Conservation (phyloP, 192 early-diverging fungal species). For the Backusella parvicylindrica region DNA sequence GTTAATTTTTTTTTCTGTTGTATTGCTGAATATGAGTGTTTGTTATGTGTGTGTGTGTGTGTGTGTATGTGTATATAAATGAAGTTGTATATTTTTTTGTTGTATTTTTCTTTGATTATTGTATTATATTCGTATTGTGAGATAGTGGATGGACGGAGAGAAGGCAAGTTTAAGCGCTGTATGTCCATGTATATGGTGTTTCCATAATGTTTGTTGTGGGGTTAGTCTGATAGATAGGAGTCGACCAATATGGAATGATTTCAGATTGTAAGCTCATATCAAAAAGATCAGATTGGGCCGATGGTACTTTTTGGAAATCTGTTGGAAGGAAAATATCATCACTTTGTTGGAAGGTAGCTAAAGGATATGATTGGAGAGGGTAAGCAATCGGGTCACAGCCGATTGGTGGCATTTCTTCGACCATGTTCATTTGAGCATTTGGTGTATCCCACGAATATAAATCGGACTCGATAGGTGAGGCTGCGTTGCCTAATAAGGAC, state of each 20-base stretch:
- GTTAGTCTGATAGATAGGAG: background rate
- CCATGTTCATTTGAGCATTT: conserved; percentile 2
- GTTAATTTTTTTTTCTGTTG: conserved; percentile 1
- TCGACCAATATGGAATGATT: background rate
- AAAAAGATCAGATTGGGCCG: background rate
- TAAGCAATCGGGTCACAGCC: conserved; percentile 1
- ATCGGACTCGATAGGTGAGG: background rate
- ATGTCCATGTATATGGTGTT: background rate
- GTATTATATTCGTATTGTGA: background rate
- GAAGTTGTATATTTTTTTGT: background rate
- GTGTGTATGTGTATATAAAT: background rate
- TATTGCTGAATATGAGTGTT: background rate
- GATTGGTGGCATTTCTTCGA: conserved; percentile 4
- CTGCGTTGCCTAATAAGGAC: background rate
- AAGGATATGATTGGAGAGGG: background rate
- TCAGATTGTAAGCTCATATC: background rate
- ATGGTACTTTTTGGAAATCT: background rate
- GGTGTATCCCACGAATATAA: conserved; percentile 12
- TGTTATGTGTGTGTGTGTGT: conserved; percentile 5
- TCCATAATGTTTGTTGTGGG: background rate
- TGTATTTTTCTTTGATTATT: background rate
- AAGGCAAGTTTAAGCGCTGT: background rate
- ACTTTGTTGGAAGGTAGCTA: background rate
- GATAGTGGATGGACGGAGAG: background rate
- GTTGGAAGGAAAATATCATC: background rate